These are phyloP conservation scores for Baeospora myosura DNA, from an alignment of 1,284 basidiomycete species.

Conservation along the genomic window DNA sequence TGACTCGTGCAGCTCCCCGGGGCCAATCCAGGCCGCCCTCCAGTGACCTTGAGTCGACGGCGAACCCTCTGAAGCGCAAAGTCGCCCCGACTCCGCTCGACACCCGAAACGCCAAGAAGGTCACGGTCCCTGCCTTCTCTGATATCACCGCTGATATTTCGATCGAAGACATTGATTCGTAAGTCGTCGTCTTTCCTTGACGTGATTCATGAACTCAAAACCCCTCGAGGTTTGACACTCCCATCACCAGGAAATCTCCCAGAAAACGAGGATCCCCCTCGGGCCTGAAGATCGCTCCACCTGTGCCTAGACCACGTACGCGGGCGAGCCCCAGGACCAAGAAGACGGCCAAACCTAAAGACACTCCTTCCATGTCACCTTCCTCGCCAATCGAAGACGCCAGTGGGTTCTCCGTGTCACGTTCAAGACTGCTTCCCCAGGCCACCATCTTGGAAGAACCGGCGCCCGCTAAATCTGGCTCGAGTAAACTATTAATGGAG, in stretches of 20 bases:
- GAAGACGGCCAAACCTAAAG: neutral
- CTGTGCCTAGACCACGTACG: neutral
- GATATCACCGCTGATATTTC: neutral
- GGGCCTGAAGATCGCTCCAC: neutral
- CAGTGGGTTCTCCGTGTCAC: neutral
- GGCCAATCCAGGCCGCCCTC: neutral
- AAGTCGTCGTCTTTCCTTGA: neutral
- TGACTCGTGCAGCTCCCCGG: neutral
- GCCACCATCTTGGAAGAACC: too few relatives aligned
- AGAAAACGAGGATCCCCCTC: neutral
- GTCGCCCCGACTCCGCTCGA: neutral
- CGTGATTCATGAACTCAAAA: neutral
- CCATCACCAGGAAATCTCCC: neutral
- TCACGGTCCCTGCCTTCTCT: neutral
- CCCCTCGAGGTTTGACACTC: neutral
- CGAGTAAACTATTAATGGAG: neutral
- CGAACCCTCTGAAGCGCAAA: slow-evolving; percentile 1
- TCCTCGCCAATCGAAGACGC: slow-evolving; percentile 1
- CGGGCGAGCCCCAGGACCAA: neutral
- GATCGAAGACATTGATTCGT: neutral
- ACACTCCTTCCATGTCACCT: neutral
- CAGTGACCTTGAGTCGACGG: too few relatives aligned
- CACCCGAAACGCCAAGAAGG: neutral
- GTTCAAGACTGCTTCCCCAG: too few relatives aligned
- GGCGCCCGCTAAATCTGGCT: neutral